Base-by-base conservation (phyloP, 768 basidiomycete species). In the Paxillus involutus region DNA sequence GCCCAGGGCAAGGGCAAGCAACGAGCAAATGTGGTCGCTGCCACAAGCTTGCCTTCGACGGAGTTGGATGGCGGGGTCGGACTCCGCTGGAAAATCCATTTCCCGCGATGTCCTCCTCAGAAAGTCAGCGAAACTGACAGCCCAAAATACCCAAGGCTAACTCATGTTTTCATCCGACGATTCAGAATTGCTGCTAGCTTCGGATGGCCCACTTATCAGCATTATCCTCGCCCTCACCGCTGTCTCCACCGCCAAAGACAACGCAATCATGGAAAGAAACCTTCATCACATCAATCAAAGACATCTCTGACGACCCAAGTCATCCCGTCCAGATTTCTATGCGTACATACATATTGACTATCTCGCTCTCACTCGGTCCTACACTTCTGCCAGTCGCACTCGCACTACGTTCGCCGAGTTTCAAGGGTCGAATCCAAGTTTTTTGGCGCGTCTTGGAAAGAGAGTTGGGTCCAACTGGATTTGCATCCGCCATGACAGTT, bases 281-380 rank as follows among this genome's bases (percentile, higher is more conserved):
- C 4, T 19, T 55, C 12, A 13, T 39, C 9, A 24, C 48, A 16
- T 1, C 26, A 44, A 5, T 49, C 3, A 9, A 40, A 36, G 63
- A 74, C 21, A 21, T 21, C 21, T 21, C 21, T 26, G 26, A 26
- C 51, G 74, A 77, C 51, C 68, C 74, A 4, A 61, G 71, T 33
- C 83, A 87, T 61, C 83, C 84, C 3, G 59, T 75, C 13, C 83
- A 82, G 50, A 73, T 88, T 40, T 78, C 84, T 1, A 64, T 86
- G 30, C 79, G 89, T 58, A 86, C 90, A 0, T 91, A 89, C 68
- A 75, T 74, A 4, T 79, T 91, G 10, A 77, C 81, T 0, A 73
- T 88, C 9, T 84, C 81, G 2, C 76, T 91, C 19, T 82, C 83
- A 1, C 75, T 91, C n/a, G 82, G 82, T 3, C 89, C 89, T 1